Percentiles rank a stretch among this genome's conserved stretches.
These are phyloP conservation scores for Lodderomyces jiufengensis DNA, from an alignment of 1,139 yeast genomes.

Conservation along the genomic window DNA sequence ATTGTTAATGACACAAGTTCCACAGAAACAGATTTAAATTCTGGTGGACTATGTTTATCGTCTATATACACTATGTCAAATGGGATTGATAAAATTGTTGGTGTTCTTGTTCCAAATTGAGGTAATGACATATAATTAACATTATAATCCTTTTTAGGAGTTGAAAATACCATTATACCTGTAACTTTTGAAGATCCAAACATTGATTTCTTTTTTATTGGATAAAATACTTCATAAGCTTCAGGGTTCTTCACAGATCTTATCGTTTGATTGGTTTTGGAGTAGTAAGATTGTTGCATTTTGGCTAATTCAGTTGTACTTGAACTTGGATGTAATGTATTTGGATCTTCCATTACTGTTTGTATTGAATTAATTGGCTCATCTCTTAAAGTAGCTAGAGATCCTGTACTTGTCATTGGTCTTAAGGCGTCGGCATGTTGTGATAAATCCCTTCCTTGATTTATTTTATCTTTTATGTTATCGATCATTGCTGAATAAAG, in stretches of 20 bases:
- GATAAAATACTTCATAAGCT: constrained; percentile 30
- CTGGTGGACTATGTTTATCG: constrained; percentile 21
- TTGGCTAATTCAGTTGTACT: constrained; percentile 26
- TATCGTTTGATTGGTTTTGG: constrained; percentile 15
- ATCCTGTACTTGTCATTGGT: constrained; percentile 9
- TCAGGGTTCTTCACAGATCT: constrained; percentile 6
- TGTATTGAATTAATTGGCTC: constrained; percentile 3
- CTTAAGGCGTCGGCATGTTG: constrained; percentile 6
- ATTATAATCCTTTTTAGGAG: constrained; percentile 28
- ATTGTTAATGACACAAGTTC: constrained; percentile 32
- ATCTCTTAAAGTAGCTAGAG: not conserved
- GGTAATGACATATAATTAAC: constrained; percentile 20
- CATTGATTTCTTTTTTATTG: constrained; percentile 30
- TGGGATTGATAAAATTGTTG: constrained; percentile 21
- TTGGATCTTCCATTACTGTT: constrained; percentile 1
- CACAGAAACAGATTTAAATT: constrained; percentile 27
- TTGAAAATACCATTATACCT: constrained; percentile 32
- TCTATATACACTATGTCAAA: constrained; percentile 24
- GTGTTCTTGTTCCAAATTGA: constrained; percentile 4
- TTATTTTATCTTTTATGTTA: constrained; percentile 25
- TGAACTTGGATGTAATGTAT: constrained; percentile 16
- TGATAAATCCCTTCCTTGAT: constrained; percentile 20
- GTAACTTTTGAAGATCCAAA: constrained; percentile 30
- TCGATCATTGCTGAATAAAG: constrained; percentile 25
- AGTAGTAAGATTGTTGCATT: constrained; percentile 29